Conservation (phyloP, 108 stramenopile genomes). For the Cyclostephanos tholiformis region DNA sequence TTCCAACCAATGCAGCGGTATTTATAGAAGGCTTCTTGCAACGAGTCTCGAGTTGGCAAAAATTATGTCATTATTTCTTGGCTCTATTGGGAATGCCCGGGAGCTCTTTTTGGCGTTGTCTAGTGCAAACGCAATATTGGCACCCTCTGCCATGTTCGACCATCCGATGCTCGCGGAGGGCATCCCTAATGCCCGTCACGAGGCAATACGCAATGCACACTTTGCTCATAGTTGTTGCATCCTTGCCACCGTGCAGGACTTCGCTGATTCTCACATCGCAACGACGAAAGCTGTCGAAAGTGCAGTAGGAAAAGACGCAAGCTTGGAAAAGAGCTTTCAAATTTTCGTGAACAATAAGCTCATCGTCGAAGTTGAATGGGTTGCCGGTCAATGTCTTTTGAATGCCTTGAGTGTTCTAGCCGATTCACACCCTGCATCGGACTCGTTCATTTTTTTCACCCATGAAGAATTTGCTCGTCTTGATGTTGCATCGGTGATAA, state of each 20-base stretch:
- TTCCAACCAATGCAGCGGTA: conserved; percentile 13
- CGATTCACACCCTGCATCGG: conserved; percentile 59
- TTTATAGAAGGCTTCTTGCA: conserved; percentile 30
- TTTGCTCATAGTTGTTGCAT: conserved; percentile 59
- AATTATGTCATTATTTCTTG: conserved; percentile 51
- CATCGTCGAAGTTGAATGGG: conserved; percentile 50
- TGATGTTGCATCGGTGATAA: conserved; percentile 58
- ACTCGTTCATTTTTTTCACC: conserved; percentile 58
- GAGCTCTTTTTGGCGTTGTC: conserved; percentile 63
- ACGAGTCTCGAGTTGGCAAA: conserved; percentile 29
- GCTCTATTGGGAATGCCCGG: conserved; percentile 65
- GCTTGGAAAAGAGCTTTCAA: conserved; percentile 59
- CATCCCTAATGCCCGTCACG: conserved; percentile 67
- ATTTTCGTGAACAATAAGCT: conserved; percentile 65
- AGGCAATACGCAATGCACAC: conserved; percentile 66
- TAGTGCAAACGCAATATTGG: conserved; percentile 28
- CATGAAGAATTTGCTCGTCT: conserved; percentile 37
- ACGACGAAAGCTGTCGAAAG: conserved; percentile 8
- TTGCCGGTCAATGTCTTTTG: conserved; percentile 52
- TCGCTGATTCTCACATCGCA: conserved; percentile 45
- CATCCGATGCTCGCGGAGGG: conserved; percentile 57
- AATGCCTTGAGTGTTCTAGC: conserved; percentile 56
- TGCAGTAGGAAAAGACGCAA: conserved; percentile 17
- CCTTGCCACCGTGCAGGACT: conserved; percentile 58
- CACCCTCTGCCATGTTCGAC: conserved; percentile 35